These are phyloP conservation scores for Themeda triandra DNA, from an alignment of 176 grass and related monocot genomes.

Conservation along the genomic window DNA sequence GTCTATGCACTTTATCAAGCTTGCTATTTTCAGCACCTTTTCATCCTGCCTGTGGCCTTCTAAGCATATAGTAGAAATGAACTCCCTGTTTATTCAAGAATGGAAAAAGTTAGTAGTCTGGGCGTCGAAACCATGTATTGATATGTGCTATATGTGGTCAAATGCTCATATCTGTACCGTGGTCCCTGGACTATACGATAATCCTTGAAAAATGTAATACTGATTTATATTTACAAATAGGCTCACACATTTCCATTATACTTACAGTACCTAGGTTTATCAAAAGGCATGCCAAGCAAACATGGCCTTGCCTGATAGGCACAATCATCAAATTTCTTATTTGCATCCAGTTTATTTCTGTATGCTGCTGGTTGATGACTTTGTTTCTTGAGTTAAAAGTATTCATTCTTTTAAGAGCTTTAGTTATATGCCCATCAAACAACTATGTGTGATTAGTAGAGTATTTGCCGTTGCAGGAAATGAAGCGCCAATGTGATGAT, in stretches of 20 bases:
- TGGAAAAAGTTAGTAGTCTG: neutral
- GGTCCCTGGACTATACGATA: neutral
- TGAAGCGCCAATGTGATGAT: constrained; percentile 95
- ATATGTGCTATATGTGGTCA: neutral
- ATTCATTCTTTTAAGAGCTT: constrained; percentile 4
- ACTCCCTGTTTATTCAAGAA: neutral
- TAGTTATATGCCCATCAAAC: neutral
- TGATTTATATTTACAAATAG: neutral
- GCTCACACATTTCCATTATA: neutral
- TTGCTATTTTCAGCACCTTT: neutral
- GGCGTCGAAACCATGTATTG: neutral
- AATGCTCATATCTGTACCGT: neutral
- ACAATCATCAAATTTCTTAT: neutral
- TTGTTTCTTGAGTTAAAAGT: neutral
- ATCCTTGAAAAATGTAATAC: neutral
- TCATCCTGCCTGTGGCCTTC: neutral
- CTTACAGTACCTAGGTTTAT: neutral
- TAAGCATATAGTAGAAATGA: neutral
- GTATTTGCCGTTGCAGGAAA: constrained; percentile 63
- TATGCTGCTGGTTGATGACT: neutral
- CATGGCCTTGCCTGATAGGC: neutral
- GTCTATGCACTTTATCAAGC: neutral
- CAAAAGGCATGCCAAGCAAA: neutral
- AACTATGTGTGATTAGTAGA: neutral
- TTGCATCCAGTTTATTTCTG: neutral